Conservation (phyloP, 2,329 filamentous ascomycete species). For the Aspergillus jensenii region DNA sequence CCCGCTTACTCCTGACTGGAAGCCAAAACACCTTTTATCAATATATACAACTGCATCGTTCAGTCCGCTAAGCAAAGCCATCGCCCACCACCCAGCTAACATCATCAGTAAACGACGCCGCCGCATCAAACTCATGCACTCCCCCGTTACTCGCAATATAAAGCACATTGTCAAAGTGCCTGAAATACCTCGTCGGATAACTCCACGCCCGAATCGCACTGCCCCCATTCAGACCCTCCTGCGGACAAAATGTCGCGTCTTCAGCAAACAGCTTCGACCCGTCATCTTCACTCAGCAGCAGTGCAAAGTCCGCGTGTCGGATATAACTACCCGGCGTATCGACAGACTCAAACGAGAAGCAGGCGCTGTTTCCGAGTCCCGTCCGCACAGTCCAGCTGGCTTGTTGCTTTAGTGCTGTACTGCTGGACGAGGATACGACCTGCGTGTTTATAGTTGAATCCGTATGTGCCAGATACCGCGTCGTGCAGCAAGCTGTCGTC, state of each 20-base stretch:
- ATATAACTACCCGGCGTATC: constrained; percentile 61
- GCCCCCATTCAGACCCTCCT: constrained; percentile 53
- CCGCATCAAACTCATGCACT: constrained; percentile 54
- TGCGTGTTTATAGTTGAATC: constrained; percentile 55
- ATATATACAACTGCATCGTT: too few relatives aligned
- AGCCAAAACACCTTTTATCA: too few relatives aligned
- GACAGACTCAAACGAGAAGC: constrained; percentile 61
- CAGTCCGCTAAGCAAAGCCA: too few relatives aligned
- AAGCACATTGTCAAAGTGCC: constrained; percentile 52
- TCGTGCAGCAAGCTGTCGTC: constrained; percentile 56
- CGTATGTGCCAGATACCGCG: constrained; percentile 56
- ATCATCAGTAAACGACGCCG: constrained; percentile 53
- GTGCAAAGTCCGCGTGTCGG: constrained; percentile 55
- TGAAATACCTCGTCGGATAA: constrained; percentile 60
- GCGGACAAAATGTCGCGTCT: constrained; percentile 64
- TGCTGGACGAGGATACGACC: constrained; percentile 54
- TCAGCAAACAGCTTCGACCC: constrained; percentile 58
- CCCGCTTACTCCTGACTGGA: too few relatives aligned
- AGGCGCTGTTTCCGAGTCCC: constrained; percentile 58
- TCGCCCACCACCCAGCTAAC: constrained; percentile 47
- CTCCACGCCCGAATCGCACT: constrained; percentile 58
- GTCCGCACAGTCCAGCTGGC: constrained; percentile 56
- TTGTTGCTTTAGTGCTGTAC: constrained; percentile 50
- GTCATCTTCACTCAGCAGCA: constrained; percentile 53
- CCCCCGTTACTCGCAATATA: constrained; percentile 58